These are phyloP conservation scores for Sporothrix inflata DNA, from an alignment of 2,329 filamentous ascomycete species.

Conservation along the genomic window DNA sequence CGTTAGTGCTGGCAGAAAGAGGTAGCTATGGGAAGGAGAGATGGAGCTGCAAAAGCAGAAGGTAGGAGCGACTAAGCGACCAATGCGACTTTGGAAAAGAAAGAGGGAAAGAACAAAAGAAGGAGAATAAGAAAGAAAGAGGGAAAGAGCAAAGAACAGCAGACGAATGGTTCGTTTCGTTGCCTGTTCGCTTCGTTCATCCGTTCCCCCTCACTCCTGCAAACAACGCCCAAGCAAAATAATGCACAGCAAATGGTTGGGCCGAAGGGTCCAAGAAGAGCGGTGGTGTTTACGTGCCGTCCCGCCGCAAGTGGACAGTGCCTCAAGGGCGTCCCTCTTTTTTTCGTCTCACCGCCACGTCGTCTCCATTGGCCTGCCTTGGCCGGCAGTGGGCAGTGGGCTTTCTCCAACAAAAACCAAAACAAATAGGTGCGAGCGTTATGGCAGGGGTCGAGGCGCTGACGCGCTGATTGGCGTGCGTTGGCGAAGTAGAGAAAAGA, in stretches of 20 bases:
- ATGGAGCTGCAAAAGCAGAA: not conserved
- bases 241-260: constrained; percentile 15
- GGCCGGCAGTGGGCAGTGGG: constrained; percentile 1
- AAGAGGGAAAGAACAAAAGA: not conserved
- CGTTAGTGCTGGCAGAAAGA: constrained; percentile 1
- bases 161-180: not conserved
- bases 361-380: constrained; percentile 12
- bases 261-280: not conserved
- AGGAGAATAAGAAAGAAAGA: not conserved
- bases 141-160: not conserved
- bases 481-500: too few species aligned
- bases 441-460: not conserved
- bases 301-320: constrained; percentile 7
- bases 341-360: constrained; percentile 24
- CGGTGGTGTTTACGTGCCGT: constrained; percentile 15
- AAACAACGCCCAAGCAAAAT: constrained; percentile 14
- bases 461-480: constrained; percentile 9
- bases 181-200: constrained; percentile 7
- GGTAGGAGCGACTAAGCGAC: not conserved
- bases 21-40: not conserved
- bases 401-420: constrained; percentile 17
- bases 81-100: not conserved
- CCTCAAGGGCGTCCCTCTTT: not conserved
- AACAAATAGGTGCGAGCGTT: constrained; percentile 2
- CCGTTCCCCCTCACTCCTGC: constrained; percentile 5